Conservation (phyloP, 164 flowering plant genomes). For the Macadamia tetraphylla region DNA sequence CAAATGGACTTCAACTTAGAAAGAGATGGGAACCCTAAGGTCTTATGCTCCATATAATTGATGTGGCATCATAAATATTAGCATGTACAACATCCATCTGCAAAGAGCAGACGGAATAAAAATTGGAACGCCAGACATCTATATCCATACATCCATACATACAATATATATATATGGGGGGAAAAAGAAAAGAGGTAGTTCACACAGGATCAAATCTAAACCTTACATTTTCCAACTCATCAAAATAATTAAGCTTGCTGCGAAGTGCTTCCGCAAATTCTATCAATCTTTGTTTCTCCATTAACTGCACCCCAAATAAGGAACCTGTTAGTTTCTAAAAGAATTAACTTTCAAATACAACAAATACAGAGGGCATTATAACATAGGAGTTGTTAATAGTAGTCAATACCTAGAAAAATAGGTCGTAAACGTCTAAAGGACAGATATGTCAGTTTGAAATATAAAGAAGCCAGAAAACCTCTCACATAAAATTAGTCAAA, state of each 20-base stretch:
- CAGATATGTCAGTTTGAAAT: background rate
- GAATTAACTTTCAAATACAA: background rate
- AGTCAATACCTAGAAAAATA: background rate
- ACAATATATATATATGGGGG: too few species aligned
- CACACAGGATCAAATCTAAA: slow-evolving; percentile 30
- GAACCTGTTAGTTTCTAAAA: background rate
- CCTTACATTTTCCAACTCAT: slow-evolving; percentile 99
- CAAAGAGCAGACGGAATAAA: background rate
- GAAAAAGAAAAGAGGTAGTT: background rate
- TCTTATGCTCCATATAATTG: background rate
- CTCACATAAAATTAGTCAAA: too few species aligned
- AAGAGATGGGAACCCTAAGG: background rate
- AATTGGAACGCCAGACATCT: background rate
- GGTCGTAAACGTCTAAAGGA: background rate
- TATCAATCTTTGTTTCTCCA: slow-evolving; percentile 83
- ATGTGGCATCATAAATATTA: background rate
- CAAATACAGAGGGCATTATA: background rate
- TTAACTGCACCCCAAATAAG: slow-evolving; percentile 43
- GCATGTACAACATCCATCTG: background rate
- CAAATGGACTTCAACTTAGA: background rate
- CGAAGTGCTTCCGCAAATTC: slow-evolving; percentile 95
- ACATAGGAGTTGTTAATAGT: background rate
- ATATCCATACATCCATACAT: too few species aligned
- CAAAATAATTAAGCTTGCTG: slow-evolving; percentile 88
- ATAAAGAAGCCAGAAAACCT: too few species aligned